Percentiles rank a stretch among this genome's conserved stretches.
Evolutionary conservation across 371 early-diverging fungal genomes (phyloP).

Genomic region (Mortierella sp.): DNA sequence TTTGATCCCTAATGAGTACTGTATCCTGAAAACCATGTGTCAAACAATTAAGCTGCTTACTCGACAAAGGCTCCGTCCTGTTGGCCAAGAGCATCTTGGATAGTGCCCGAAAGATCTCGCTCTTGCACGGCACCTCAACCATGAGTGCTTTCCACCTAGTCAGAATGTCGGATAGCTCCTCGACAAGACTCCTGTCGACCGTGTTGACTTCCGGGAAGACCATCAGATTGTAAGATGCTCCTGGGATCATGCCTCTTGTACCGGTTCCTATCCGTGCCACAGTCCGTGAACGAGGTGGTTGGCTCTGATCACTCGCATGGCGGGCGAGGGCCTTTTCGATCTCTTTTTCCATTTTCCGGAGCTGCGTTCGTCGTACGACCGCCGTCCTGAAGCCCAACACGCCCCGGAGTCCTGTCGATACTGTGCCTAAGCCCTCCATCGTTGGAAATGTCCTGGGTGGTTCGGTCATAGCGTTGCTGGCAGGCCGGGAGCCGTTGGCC

Average conservation of each 20-base stretch:
- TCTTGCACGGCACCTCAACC: slow-evolving; percentile 44
- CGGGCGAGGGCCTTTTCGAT: slow-evolving; percentile 48
- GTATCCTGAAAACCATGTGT: not conserved
- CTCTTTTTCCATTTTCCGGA: slow-evolving; percentile 57
- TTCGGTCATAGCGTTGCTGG: slow-evolving; percentile 2
- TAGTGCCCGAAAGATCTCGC: slow-evolving; percentile 28
- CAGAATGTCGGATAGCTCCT: slow-evolving; percentile 40
- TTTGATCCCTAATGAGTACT: not conserved
- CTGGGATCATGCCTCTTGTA: slow-evolving; percentile 49
- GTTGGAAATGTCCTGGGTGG: slow-evolving; percentile 17
- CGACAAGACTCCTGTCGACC: slow-evolving; percentile 27
- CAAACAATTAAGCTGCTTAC: slow-evolving; percentile 20
- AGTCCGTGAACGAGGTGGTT: slow-evolving; percentile 38
- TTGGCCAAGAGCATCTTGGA: slow-evolving; percentile 33
- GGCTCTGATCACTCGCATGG: slow-evolving; percentile 25
- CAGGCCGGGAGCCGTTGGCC: not conserved
- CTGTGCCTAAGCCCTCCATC: slow-evolving; percentile 29
- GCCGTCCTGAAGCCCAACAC: slow-evolving; percentile 52
- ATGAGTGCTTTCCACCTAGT: slow-evolving; percentile 42
- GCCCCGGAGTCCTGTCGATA: slow-evolving; percentile 31
- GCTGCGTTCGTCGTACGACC: slow-evolving; percentile 53
- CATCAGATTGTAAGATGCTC: slow-evolving; percentile 40
- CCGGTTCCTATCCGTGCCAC: slow-evolving; percentile 39
- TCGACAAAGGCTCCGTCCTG: slow-evolving; percentile 23
- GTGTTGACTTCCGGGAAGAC: slow-evolving; percentile 18